phyloP scores from a whole-genome alignment of 2,329 filamentous ascomycete genomes.

The Thelonectria rubi region DNA sequence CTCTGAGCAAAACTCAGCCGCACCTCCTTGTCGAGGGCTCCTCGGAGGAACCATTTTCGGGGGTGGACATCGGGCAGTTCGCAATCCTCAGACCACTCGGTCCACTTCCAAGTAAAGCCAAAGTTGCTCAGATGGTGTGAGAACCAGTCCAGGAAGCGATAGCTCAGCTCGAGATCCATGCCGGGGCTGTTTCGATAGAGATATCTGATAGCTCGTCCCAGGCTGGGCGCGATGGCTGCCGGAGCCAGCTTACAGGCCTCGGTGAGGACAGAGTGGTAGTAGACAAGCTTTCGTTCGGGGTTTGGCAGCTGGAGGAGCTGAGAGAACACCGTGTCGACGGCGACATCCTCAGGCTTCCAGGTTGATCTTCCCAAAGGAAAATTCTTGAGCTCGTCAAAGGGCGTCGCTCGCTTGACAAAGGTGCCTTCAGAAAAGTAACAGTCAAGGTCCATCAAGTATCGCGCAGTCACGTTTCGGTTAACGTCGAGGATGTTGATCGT shows the following conservation, averaged over 20 bases:
- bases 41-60: conserved; percentile 91
- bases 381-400: conserved; percentile 86
- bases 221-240: conserved; percentile 91
- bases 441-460: conserved; percentile 91
- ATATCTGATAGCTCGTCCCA: conserved; percentile 92
- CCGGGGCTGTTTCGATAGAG: conserved; percentile 83
- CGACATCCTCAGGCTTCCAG: conserved; percentile 98
- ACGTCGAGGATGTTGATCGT: conserved; percentile 95
- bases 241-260: conserved; percentile 96
- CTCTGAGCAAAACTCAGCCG: conserved; percentile 94
- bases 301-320: conserved; percentile 89
- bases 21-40: conserved; percentile 95
- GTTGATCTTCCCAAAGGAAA: conserved; percentile 72
- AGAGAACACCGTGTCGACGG: conserved; percentile 96
- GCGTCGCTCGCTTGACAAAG: conserved; percentile 92
- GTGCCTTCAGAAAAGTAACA: conserved; percentile 91
- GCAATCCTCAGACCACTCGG: conserved; percentile 93
- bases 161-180: conserved; percentile 86
- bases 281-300: conserved; percentile 93
- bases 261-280: conserved; percentile 94
- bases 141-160: conserved; percentile 97
- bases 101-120: conserved; percentile 99
- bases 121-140: conserved; percentile 98
- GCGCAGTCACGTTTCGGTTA: conserved; percentile 87
- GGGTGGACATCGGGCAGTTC: conserved; percentile 80